Conservation (phyloP, 108 stramenopile genomes). For the Phaeodactylum tricornutum region DNA sequence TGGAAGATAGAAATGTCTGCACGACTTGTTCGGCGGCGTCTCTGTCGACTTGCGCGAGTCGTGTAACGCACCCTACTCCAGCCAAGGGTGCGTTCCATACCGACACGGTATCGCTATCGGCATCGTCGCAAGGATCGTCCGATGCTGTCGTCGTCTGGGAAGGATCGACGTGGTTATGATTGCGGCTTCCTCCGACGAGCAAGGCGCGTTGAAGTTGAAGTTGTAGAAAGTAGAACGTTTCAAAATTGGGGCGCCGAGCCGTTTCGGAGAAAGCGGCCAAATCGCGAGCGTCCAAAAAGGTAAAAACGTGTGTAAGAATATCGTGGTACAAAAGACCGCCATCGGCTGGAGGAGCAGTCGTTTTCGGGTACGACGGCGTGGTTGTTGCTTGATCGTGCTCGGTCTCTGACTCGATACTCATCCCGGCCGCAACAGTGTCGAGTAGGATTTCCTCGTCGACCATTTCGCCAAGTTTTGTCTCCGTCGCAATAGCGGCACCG, state of each 20-base stretch:
- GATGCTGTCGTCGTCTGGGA: too few species aligned
- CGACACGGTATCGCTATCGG: too few species aligned
- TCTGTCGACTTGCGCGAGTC: not conserved
- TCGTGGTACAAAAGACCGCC: slow-evolving; percentile 69
- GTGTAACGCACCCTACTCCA: not conserved
- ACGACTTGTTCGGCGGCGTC: not conserved
- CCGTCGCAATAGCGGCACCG: not conserved
- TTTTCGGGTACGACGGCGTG: too few species aligned
- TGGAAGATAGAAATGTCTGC: slow-evolving; percentile 23
- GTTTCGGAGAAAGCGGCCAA: slow-evolving; percentile 66
- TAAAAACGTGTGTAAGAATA: slow-evolving; percentile 61
- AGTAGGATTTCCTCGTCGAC: too few species aligned
- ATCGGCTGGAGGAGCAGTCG: too few species aligned
- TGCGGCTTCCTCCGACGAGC: too few species aligned
- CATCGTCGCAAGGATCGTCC: not conserved
- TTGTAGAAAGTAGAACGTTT: slow-evolving; percentile 66
- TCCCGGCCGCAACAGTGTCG: too few species aligned
- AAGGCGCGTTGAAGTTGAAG: slow-evolving; percentile 62
- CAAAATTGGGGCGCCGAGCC: slow-evolving; percentile 49
- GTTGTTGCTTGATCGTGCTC: too few species aligned
- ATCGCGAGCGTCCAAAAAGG: slow-evolving; percentile 41
- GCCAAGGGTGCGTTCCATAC: not conserved
- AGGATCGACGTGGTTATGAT: too few species aligned
- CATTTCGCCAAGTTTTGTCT: not conserved
- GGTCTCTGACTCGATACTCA: too few species aligned